Percentiles rank a stretch among this genome's conserved stretches.
Evolutionary conservation across 2,329 filamentous ascomycete species (phyloP).

Genomic region (Penicillium concentricum): DNA sequence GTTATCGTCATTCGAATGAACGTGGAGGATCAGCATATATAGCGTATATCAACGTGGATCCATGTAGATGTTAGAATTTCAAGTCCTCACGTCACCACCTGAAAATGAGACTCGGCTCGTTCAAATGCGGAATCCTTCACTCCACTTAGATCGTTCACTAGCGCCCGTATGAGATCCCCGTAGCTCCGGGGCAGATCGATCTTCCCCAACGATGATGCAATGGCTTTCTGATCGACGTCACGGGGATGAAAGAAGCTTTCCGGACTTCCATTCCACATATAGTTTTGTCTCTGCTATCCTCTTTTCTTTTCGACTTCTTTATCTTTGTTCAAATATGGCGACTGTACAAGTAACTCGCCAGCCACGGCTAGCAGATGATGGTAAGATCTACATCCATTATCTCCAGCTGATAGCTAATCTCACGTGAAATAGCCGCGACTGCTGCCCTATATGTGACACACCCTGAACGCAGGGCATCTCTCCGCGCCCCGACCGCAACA

Average conservation of each 20-base stretch:
- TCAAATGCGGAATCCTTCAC: background rate
- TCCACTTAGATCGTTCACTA: background rate
- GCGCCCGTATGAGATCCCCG: background rate
- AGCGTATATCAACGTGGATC: background rate
- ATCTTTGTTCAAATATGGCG: slow-evolving; percentile 26
- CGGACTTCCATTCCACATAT: slow-evolving; percentile 24
- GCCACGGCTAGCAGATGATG: slow-evolving; percentile 35
- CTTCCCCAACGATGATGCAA: slow-evolving; percentile 23
- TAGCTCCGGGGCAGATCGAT: background rate
- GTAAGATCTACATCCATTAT: slow-evolving; percentile 21
- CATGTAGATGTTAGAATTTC: background rate
- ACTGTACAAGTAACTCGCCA: slow-evolving; percentile 31
- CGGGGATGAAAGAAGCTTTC: slow-evolving; percentile 27
- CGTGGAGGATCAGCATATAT: background rate
- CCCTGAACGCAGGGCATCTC: slow-evolving; percentile 34
- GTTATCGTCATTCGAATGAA: background rate
- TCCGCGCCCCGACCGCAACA: slow-evolving; percentile 20
- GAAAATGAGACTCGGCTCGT: background rate
- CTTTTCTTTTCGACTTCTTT: background rate
- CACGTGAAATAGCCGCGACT: slow-evolving; percentile 51
- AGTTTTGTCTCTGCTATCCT: slow-evolving; percentile 9
- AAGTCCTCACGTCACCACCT: slow-evolving; percentile 17
- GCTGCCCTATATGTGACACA: slow-evolving; percentile 60
- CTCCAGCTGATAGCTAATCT: slow-evolving; percentile 7
- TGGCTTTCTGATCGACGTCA: slow-evolving; percentile 32